A percentile compares a stretch with the other conserved stretches of the same genome.
phyloP scores from a whole-genome alignment of 441 rosid genomes.

The Mallotus repandus region DNA sequence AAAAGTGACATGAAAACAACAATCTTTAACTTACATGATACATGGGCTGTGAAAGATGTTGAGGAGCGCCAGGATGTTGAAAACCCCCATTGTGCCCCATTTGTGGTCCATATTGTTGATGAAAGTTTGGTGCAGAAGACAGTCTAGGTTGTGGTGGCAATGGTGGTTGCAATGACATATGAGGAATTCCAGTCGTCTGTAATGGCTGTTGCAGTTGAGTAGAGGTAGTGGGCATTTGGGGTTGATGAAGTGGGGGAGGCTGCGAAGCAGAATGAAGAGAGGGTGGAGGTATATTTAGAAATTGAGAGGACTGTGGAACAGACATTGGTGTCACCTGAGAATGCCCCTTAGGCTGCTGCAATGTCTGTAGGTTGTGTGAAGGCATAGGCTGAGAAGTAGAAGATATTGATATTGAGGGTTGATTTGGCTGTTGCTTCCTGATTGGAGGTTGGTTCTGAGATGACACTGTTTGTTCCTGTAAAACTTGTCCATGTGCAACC shows the following conservation, averaged over 20 bases:
- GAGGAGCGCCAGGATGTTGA: conserved; percentile 67
- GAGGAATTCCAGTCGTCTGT: conserved; percentile 56
- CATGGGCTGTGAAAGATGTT: conserved; percentile 69
- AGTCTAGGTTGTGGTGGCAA: conserved; percentile 58
- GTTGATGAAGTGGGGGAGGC: conserved; percentile 56
- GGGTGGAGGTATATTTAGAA: conserved; percentile 43
- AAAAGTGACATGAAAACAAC: conserved; percentile 3
- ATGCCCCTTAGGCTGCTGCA: conserved; percentile 66
- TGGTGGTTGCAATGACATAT: conserved; percentile 60
- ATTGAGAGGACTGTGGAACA: conserved; percentile 62
- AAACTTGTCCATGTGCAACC: conserved; percentile 38
- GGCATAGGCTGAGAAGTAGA: conserved; percentile 57
- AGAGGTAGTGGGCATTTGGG: conserved; percentile 56
- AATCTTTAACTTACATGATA: conserved; percentile 64
- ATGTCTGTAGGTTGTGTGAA: conserved; percentile 48
- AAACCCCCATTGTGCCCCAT: conserved; percentile 67
- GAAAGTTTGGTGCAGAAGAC: conserved; percentile 46
- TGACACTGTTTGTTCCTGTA: conserved; percentile 55
- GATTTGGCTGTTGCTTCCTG: conserved; percentile 60
- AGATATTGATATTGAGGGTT: conserved; percentile 47
- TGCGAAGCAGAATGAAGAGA: conserved; percentile 67
- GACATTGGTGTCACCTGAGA: conserved; percentile 43
- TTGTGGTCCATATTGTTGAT: conserved; percentile 65
- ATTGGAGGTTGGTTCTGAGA: conserved; percentile 47
- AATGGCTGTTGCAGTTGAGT: conserved; percentile 69